These are phyloP conservation scores for Eudorina sp. DNA, from an alignment of 139 green algal genomes.

Conservation along the genomic window DNA sequence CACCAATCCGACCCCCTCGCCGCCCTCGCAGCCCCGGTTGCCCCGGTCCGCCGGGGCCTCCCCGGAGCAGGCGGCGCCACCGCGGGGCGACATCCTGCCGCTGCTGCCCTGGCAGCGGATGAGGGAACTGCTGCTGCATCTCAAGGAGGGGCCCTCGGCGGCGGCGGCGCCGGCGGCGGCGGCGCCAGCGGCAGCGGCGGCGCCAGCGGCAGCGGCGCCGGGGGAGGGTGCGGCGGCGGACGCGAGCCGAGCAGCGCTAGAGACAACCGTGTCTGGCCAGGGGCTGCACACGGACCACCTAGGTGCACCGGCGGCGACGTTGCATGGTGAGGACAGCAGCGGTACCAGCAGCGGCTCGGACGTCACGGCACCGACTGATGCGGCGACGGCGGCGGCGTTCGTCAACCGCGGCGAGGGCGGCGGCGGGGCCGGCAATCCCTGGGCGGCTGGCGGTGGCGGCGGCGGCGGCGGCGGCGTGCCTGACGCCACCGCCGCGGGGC, in stretches of 20 bases:
- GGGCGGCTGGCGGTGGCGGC: not conserved
- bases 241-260: no score
- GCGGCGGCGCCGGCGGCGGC: not conserved
- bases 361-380: no score
- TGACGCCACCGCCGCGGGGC: no score
- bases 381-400: not conserved
- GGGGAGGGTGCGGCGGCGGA: not conserved
- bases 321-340: not conserved
- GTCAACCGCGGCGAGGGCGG: not conserved
- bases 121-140: not conserved
- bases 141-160: not conserved
- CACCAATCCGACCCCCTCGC: not conserved
- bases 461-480: not conserved
- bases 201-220: not conserved
- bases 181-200: not conserved
- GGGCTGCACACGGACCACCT: no score
- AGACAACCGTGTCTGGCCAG: no score
- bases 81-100: not conserved
- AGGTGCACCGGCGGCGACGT: not conserved
- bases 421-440: not conserved
- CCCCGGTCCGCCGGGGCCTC: not conserved
- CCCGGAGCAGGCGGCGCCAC: not conserved
- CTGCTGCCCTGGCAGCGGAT: conserved; percentile 5
- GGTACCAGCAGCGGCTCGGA: no score
- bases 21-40: not conserved